Percentiles rank a stretch among this genome's conserved stretches.
Conservation (phyloP, 2,329 filamentous ascomycete genomes). For the Trichoderma semiorbis region DNA sequence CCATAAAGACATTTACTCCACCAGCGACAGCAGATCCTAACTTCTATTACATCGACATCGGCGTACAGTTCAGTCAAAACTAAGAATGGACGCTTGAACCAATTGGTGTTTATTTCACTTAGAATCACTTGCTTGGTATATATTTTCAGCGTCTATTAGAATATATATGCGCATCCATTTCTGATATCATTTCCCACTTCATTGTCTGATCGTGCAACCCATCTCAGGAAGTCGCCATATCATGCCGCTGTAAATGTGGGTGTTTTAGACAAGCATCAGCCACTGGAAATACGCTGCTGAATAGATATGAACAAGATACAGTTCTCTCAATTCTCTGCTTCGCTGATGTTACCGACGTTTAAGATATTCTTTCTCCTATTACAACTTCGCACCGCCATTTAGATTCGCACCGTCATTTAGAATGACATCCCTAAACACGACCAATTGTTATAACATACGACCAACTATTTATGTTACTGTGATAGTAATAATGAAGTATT, state of each 20-base stretch:
- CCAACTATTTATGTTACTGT: not conserved
- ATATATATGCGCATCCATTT: not conserved
- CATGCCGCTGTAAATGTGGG: not conserved
- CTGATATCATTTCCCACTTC: not conserved
- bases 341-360: not conserved
- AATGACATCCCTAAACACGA: not conserved
- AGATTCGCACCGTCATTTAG: not conserved
- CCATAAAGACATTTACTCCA: not conserved
- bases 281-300: not conserved
- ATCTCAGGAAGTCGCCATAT: not conserved
- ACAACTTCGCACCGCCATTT: not conserved
- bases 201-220: not conserved
- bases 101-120: not conserved
- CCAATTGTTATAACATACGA: not conserved
- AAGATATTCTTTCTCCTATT: not conserved
- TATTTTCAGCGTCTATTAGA: not conserved
- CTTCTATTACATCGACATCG: constrained; percentile 12
- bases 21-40: constrained; percentile 1
- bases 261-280: not conserved
- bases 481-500: not conserved
- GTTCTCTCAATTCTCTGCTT: not conserved
- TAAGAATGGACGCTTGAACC: not conserved
- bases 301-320: not conserved
- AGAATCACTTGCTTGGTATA: not conserved
- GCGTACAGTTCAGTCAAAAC: not conserved